A percentile compares a stretch with the other conserved stretches of the same genome.
Conservation (phyloP, 1,284 basidiomycete genomes). For the Cerioporus squamosus region DNA sequence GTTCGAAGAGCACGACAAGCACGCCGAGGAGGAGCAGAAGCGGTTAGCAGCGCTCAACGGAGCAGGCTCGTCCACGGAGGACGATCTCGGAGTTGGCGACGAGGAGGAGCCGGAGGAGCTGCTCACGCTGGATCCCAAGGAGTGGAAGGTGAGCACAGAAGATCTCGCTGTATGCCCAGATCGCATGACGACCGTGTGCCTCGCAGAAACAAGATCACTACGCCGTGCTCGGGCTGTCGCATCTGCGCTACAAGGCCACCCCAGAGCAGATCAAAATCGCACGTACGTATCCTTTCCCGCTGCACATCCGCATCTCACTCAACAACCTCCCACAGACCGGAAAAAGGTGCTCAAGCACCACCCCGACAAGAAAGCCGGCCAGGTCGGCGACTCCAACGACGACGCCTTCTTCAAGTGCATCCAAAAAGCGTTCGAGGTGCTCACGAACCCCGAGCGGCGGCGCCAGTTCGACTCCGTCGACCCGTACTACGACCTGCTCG, state of each 20-base stretch:
- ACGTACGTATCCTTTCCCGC: slow-evolving; percentile 59
- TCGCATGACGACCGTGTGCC: neutral
- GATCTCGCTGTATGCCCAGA: too few relatives aligned
- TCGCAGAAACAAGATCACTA: slow-evolving; percentile 98
- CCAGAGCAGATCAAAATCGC: slow-evolving; percentile 96
- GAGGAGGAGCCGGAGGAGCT: slow-evolving; percentile 84
- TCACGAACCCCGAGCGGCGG: slow-evolving; percentile 86
- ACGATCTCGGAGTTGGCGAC: slow-evolving; percentile 92
- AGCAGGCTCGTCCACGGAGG: slow-evolving; percentile 65
- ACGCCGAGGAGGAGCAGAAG: slow-evolving; percentile 48
- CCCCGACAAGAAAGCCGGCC: slow-evolving; percentile 95
- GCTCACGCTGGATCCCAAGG: slow-evolving; percentile 87
- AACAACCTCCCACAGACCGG: slow-evolving; percentile 63
- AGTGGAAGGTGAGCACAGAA: slow-evolving; percentile 83
- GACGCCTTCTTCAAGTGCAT: slow-evolving; percentile 99
- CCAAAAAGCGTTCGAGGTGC: slow-evolving; percentile 93
- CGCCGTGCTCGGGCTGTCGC: slow-evolving; percentile 92
- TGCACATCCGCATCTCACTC: neutral
- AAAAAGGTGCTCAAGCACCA: slow-evolving; percentile 99
- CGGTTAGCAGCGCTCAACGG: slow-evolving; percentile 55
- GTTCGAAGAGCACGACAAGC: slow-evolving; percentile 81
- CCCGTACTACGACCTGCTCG: slow-evolving; percentile 72
- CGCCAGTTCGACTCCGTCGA: slow-evolving; percentile 98
- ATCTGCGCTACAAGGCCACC: slow-evolving; percentile 87
- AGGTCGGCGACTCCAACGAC: slow-evolving; percentile 81